phyloP scores from a whole-genome alignment of 148 eudicot genomes.

The Rhododendron kiyosumense region DNA sequence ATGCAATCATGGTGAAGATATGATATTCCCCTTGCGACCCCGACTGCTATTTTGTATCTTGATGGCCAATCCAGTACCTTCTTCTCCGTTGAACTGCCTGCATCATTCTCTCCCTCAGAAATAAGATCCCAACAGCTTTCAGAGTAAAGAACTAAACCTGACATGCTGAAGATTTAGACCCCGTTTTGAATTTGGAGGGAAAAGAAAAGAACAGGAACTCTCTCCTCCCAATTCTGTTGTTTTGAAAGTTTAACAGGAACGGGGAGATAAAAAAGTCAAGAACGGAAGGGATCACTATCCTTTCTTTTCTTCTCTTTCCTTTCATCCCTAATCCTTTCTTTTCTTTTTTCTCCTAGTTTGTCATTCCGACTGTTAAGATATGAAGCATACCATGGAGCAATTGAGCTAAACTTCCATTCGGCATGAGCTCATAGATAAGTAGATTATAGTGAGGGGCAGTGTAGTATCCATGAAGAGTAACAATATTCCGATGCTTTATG shows the following conservation, averaged over 20 bases:
- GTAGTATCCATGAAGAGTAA: slow-evolving; percentile 82
- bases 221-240: background rate
- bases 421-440: slow-evolving; percentile 90
- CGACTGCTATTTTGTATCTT: slow-evolving; percentile 80
- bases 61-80: slow-evolving; percentile 65
- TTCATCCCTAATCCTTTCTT: background rate
- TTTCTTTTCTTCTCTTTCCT: background rate
- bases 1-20: slow-evolving; percentile 95
- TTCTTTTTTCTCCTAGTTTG: background rate
- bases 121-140: background rate
- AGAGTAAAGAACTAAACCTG: background rate
- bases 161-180: background rate
- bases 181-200: background rate
- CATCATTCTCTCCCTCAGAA: slow-evolving; percentile 13
- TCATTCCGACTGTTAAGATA: background rate
- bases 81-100: slow-evolving; percentile 45
- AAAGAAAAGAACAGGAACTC: background rate
- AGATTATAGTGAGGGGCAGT: slow-evolving; percentile 70
- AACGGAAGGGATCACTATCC: background rate
- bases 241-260: background rate
- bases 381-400: slow-evolving; percentile 60
- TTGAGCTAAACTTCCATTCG: slow-evolving; percentile 71
- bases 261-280: background rate
- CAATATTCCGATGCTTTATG: slow-evolving; percentile 83
- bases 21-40: slow-evolving; percentile 83